Evolutionary conservation across 805 yeast genomes (phyloP), one percentile per base, ranked within the genome.

Genomic region (Ogataea degrootiae): DNA sequence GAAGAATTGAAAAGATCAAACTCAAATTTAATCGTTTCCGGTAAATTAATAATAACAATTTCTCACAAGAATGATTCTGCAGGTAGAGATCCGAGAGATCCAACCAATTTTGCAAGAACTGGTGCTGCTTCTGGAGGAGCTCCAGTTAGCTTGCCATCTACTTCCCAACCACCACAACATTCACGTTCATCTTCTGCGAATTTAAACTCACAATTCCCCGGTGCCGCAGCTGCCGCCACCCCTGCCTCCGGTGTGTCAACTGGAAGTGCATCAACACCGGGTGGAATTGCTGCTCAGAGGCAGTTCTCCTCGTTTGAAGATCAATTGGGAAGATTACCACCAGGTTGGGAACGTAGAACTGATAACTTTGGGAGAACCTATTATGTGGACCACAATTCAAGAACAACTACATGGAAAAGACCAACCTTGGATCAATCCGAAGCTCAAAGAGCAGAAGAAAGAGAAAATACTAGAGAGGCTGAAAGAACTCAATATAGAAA

Each of bases 271-370:
- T 37, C 65, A 7, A 43, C 65, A 6, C 43, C 61, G 9, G 15
- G 22, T 21, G 23, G 36, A 5, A 34, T 7, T 15, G 21, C 39
- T 14, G 49, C 58, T 31, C 68, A 69, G 56, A 79, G 90, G 60
- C 95, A 85, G 61, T 85, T 83, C 59, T 87, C 96, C 5, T 88
- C 98, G 2, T 94, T 94, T 66, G 99, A 94, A 69, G 99, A 94
- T 70, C 98, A 92, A 67, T 81, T 83, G 59, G 99, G 99, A 39
- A 77, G 97, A 63, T 75, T 94, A 56, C 99, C 99, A 3, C 89
- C 97, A 6, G 99, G 99, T 4, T 94, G 99, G 98, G 99, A 94
- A 69, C 83, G 99, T 59, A 80, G 99, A 70, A 91, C 98, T 1
- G 99, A 94, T 67, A 89, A 90, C 67, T 87, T 90, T 61, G 99